These are phyloP conservation scores for Rostrohypoxylon terebratum DNA, from an alignment of 495 filamentous ascomycete species.

Conservation along the genomic window DNA sequence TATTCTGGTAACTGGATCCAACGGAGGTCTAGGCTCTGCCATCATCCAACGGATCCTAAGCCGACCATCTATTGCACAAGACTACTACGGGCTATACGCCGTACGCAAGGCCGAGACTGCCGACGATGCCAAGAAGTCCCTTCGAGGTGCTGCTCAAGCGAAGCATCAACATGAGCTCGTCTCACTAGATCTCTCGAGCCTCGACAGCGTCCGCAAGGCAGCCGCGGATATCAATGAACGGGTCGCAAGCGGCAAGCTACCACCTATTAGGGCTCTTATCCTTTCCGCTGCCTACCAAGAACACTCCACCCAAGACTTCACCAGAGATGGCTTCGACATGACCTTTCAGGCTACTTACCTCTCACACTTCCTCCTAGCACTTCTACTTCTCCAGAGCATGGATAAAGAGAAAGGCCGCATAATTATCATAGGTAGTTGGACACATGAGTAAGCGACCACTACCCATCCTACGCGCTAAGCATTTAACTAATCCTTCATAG, in stretches of 20 bases:
- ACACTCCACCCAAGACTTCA: conserved; percentile 48
- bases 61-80: conserved; percentile 49
- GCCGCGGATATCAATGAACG: conserved; percentile 53
- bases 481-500: conserved; percentile 18
- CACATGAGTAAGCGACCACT: conserved; percentile 53
- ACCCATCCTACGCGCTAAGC: not conserved
- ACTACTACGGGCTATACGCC: conserved; percentile 56
- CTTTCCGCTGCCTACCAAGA: conserved; percentile 59
- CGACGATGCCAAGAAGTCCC: conserved; percentile 36
- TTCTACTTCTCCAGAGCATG: conserved; percentile 59
- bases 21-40: conserved; percentile 59
- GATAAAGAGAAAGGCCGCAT: conserved; percentile 57
- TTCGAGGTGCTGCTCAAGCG: conserved; percentile 47
- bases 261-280: conserved; percentile 59
- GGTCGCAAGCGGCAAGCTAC: conserved; percentile 53
- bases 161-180: conserved; percentile 57
- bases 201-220: conserved; percentile 55
- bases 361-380: conserved; percentile 57
- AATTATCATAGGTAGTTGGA: conserved; percentile 57
- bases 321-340: conserved; percentile 55
- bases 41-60: conserved; percentile 60
- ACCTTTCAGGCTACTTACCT: conserved; percentile 62
- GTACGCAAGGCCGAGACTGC: conserved; percentile 57
- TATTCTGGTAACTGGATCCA: conserved; percentile 69
- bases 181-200: conserved; percentile 56